Base-by-base conservation (phyloP, 2,329 filamentous ascomycete species). In the Eutypella sp. region DNA sequence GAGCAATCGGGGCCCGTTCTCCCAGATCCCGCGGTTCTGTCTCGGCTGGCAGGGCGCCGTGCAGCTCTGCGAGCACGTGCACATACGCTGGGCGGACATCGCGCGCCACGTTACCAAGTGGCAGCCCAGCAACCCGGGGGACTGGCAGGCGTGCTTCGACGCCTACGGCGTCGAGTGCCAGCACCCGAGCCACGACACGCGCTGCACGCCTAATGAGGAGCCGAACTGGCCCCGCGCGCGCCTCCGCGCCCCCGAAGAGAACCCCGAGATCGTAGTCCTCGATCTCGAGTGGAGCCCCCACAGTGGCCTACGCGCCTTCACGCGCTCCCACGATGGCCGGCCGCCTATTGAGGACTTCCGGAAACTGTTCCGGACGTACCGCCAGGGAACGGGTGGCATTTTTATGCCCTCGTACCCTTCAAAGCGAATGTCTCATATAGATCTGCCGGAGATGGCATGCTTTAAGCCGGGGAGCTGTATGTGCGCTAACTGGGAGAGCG, bases 391-490 rank as follows among this genome's bases (percentile, higher is more conserved):
- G 22, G 53, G 44, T 40, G 43, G 46, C 39, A 48, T 49, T 11
- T 24, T 51, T 19, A 37, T 51, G 15, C 49, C 53, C 37, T 45
- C 47, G 10, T 25, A 37, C 40, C 24, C 40, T 39, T 42, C 43
- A n/a, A 33, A 25, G 23, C 25, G n/a, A n/a, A n/a, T n/a, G n/a
- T n/a, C n/a, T n/a, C n/a, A n/a, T n/a, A n/a, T n/a, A n/a, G n/a
- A 44, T 27, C 34, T 57, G 33, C 55, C 53, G 19, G 53, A 57
- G 45, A 56, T 57, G 52, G 49, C 22, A 22, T 53, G 47, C 43
- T 53, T 56, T 37, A 13, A 16, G 4, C 27, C 41, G 29, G 16
- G 6, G 19, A 20, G 10, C 22, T 41, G 47, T 41, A 23, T 34
- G 4, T 56, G 48, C 22, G 42, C 55, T 16, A 15, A 48, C 42